A percentile compares a stretch with the other conserved stretches of the same genome.
Evolutionary conservation across 1,284 basidiomycete genomes (phyloP).

Genomic region (Exobasidium rhododendri): DNA sequence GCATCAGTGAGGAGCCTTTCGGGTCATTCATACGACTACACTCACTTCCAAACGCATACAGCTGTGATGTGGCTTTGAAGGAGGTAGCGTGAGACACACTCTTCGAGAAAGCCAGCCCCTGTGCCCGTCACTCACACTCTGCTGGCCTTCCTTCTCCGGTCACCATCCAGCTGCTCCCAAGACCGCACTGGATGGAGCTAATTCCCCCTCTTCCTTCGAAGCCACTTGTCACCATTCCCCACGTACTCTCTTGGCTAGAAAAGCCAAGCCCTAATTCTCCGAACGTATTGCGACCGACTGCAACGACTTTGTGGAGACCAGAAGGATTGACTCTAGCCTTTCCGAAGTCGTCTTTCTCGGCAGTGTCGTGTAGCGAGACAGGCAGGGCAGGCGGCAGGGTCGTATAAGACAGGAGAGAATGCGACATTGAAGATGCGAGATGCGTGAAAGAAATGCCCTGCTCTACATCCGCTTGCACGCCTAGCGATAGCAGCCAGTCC

Average conservation of each 20-base stretch:
- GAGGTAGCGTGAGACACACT: neutral
- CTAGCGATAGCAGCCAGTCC: slow-evolving; percentile 16
- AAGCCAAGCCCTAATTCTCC: slow-evolving; percentile 20
- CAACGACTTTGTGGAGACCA: slow-evolving; percentile 10
- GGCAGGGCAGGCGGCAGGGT: slow-evolving; percentile 15
- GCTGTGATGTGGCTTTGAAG: neutral
- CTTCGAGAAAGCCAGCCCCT: neutral
- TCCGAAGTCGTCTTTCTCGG: neutral
- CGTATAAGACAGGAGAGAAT: slow-evolving; percentile 14
- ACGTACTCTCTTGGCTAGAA: slow-evolving; percentile 20
- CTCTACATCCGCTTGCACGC: slow-evolving; percentile 13
- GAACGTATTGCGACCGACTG: slow-evolving; percentile 19
- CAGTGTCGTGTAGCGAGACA: neutral
- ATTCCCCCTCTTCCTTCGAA: slow-evolving; percentile 16
- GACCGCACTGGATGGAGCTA: neutral
- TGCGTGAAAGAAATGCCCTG: slow-evolving; percentile 16
- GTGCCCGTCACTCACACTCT: neutral
- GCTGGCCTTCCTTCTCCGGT: neutral
- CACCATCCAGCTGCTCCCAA: slow-evolving; percentile 14
- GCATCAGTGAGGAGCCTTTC: neutral
- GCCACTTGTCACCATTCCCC: slow-evolving; percentile 16
- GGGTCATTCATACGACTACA: neutral
- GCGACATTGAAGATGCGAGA: slow-evolving; percentile 13
- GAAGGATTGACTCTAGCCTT: neutral
- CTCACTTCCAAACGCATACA: slow-evolving; percentile 16